A percentile compares a stretch with the other conserved stretches of the same genome.
These are phyloP conservation scores for Eucalyptus guilfoylei DNA, from an alignment of 345 rosid genomes.

Conservation along the genomic window DNA sequence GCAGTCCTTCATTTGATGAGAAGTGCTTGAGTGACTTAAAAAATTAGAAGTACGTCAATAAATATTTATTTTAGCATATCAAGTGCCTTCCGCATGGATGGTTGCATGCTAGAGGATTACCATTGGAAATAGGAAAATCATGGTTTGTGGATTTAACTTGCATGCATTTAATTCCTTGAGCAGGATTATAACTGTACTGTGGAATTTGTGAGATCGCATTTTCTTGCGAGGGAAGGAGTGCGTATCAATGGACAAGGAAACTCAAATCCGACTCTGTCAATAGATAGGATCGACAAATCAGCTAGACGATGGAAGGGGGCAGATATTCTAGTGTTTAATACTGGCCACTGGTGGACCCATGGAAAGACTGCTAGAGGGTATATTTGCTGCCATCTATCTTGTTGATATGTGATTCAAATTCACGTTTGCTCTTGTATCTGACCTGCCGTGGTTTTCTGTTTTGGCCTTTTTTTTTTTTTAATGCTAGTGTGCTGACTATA, in stretches of 20 bases:
- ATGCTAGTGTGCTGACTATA: background rate
- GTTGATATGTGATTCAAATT: background rate
- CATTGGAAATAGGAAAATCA: background rate
- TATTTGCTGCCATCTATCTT: background rate
- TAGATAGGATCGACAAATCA: conserved; percentile 77
- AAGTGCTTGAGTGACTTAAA: background rate
- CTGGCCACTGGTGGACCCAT: conserved; percentile 99
- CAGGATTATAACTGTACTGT: conserved; percentile 84
- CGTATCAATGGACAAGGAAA: conserved; percentile 60
- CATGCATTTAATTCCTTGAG: conserved; percentile 2
- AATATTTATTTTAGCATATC: background rate
- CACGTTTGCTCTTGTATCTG: background rate
- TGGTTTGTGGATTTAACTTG: background rate
- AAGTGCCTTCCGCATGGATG: background rate
- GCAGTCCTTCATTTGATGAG: background rate
- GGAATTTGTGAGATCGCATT: conserved; percentile 89
- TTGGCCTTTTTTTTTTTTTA: background rate
- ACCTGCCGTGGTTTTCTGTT: background rate
- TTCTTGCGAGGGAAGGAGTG: conserved; percentile 88
- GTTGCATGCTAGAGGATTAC: background rate
- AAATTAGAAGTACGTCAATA: background rate
- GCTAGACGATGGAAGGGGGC: conserved; percentile 63
- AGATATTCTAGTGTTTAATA: conserved; percentile 83
- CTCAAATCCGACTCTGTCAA: conserved; percentile 69
- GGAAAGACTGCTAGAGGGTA: conserved; percentile 96